A percentile compares a stretch with the other conserved stretches of the same genome.
Conservation (phyloP, 306 rosid species). For the Cucurbita argyrosperma region DNA sequence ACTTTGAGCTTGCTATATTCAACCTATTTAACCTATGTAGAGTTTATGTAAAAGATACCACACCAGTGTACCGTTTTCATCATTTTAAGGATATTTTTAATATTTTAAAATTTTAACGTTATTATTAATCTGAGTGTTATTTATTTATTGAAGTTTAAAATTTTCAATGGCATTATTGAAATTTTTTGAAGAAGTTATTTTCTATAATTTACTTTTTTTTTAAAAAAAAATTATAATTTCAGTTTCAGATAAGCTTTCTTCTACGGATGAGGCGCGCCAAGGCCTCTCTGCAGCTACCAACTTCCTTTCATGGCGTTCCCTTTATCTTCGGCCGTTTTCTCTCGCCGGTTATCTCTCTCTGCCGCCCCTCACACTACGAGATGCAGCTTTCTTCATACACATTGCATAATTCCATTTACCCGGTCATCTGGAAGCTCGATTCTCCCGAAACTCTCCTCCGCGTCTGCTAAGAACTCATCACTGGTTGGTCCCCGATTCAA, state of each 20-base stretch:
- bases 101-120: no score
- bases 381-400: not conserved
- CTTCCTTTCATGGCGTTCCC: constrained; percentile 7
- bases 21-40: no score
- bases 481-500: not conserved
- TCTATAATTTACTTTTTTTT: no score
- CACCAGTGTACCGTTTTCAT: no score
- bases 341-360: not conserved
- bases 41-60: no score
- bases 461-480: not conserved
- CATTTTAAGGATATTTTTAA: no score
- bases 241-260: not conserved
- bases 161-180: no score
- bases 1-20: no score
- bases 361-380: not conserved
- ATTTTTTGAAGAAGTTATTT: no score
- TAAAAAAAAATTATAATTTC: no score
- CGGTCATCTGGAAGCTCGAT: not conserved
- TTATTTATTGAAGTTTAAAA: no score
- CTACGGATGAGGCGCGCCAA: constrained; percentile 8
- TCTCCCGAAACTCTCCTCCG: not conserved
- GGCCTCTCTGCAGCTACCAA: constrained; percentile 1
- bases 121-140: no score
- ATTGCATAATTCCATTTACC: not conserved
- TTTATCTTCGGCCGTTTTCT: not conserved